A percentile compares a stretch with the other conserved stretches of the same genome.
phyloP scores from a whole-genome alignment of 306 rosid species.

The Glycyrrhiza uralensis region DNA sequence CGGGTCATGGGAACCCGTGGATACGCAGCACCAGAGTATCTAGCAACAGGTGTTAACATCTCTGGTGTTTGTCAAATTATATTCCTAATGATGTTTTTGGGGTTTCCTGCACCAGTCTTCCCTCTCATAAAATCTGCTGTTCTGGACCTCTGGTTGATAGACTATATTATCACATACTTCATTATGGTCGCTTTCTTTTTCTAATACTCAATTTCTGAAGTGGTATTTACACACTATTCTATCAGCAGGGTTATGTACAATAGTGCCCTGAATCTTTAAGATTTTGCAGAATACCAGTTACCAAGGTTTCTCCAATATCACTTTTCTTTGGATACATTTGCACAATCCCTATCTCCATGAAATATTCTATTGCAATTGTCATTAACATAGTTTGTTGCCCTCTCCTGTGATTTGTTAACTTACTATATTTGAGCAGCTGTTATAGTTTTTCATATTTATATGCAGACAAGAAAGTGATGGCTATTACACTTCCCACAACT shows the following conservation, averaged over 20 bases:
- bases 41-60: constrained; percentile 60
- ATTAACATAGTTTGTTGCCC: neutral
- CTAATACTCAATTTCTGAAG: neutral
- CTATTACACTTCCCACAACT: neutral
- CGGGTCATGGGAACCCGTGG: constrained; percentile 88
- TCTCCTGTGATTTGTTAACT: neutral
- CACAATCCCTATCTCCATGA: neutral
- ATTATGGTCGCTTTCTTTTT: neutral
- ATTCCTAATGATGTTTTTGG: neutral
- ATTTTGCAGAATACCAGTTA: neutral
- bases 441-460: neutral
- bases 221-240: neutral
- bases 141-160: neutral
- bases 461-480: neutral
- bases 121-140: neutral
- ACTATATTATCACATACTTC: neutral
- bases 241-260: neutral
- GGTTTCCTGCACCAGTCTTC: neutral
- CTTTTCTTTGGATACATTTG: constrained; percentile 8
- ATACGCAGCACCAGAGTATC: constrained; percentile 92
- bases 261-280: neutral
- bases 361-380: neutral
- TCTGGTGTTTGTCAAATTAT: neutral
- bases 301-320: neutral
- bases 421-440: neutral